These are phyloP conservation scores for Peronospora destructor DNA, from an alignment of 352 stramenopile species.

Conservation along the genomic window DNA sequence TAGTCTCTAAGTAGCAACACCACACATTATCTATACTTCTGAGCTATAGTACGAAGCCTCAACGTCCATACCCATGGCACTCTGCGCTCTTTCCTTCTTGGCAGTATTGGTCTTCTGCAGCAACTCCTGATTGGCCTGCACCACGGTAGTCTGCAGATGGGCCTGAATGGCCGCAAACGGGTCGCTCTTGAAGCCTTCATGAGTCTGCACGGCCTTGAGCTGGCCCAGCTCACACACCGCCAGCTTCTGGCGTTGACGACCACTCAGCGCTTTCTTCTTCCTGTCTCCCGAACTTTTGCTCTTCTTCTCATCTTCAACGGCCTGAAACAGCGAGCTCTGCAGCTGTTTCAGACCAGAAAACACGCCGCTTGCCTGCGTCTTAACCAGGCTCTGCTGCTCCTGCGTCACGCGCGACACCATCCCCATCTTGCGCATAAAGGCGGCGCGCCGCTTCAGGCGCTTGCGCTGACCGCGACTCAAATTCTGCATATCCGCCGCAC, in stretches of 20 bases:
- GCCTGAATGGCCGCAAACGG: slow-evolving; percentile 82
- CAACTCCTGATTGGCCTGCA: slow-evolving; percentile 63
- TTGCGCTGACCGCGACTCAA: slow-evolving; percentile 81
- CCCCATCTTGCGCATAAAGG: slow-evolving; percentile 85
- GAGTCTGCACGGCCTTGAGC: slow-evolving; percentile 78
- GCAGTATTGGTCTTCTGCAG: slow-evolving; percentile 35
- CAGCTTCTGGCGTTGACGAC: slow-evolving; percentile 78
- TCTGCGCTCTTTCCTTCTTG: slow-evolving; percentile 21
- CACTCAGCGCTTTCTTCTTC: slow-evolving; percentile 60
- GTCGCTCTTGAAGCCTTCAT: slow-evolving; percentile 73
- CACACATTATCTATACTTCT: slow-evolving; percentile 18
- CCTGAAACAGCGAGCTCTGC: slow-evolving; percentile 62
- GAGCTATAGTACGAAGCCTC: not conserved
- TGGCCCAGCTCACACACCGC: slow-evolving; percentile 77
- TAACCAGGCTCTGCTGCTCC: slow-evolving; percentile 43
- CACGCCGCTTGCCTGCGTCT: slow-evolving; percentile 45
- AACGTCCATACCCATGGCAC: not conserved
- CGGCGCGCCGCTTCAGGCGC: slow-evolving; percentile 67
- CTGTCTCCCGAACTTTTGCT: not conserved
- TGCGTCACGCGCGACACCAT: slow-evolving; percentile 60
- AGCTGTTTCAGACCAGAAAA: slow-evolving; percentile 70
- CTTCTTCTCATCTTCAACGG: slow-evolving; percentile 36
- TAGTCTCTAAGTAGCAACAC: not conserved
- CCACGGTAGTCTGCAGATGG: slow-evolving; percentile 82
- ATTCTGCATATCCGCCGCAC: slow-evolving; percentile 24